Percentiles rank a stretch among this genome's conserved stretches.
Conservation (phyloP, 78 protist genomes). For the Dictyostelium capitatum region DNA sequence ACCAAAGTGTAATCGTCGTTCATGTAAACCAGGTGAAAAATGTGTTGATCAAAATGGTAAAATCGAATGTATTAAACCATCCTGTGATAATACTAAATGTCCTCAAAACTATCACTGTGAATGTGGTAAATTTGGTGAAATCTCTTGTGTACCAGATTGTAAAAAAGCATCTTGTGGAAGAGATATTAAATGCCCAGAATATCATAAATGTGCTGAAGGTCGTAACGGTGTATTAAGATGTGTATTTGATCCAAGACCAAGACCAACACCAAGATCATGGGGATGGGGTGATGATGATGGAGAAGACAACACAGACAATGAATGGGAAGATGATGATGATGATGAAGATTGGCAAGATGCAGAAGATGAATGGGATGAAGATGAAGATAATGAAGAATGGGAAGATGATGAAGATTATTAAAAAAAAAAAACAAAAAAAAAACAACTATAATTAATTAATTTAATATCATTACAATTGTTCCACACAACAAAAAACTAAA, state of each 20-base stretch:
- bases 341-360: background rate
- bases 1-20: background rate
- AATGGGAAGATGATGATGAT: background rate
- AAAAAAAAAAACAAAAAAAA: background rate
- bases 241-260: background rate
- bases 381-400: background rate
- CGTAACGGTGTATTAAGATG: constrained; percentile 2
- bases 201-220: background rate
- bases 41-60: background rate
- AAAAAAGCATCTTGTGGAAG: background rate
- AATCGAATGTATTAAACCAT: background rate
- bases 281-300: background rate
- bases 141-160: constrained; percentile 3
- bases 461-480: constrained; percentile 9
- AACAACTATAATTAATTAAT: background rate
- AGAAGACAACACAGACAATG: background rate
- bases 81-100: constrained; percentile 15
- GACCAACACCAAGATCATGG: background rate
- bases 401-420: background rate
- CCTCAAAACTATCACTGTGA: background rate
- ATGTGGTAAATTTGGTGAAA: background rate
- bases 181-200: background rate
- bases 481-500: too few species aligned
- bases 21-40: background rate
- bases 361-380: background rate